Evolutionary conservation across 2,329 filamentous ascomycete genomes (phyloP), one percentile per base, ranked within the genome.

Genomic region (Metarhizium guizhouense): DNA sequence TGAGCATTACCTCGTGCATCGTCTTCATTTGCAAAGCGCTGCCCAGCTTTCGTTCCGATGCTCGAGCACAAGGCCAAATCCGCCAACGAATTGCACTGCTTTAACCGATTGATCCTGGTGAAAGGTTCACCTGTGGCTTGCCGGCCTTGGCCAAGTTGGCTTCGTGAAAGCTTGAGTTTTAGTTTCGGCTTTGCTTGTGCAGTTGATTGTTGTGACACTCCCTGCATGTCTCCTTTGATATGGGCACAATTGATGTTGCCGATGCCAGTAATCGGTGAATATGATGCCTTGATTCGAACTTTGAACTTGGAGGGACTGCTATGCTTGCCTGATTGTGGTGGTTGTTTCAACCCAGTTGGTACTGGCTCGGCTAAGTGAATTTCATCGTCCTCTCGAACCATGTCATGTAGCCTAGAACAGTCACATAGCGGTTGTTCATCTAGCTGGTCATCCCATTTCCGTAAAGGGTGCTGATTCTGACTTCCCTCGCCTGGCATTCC

Each of bases 151-250:
- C 58, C 60, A 25, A 70, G 56, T 20, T 64, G 65, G 51, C 60
- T 66, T 16, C 64, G 66, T 45, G 70, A 69, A 8, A 69, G 55
- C 52, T 67, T 71, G 51, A 72, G 61, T 55, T 65, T 72, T 16
- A 72, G 63, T 52, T 56, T 68, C 25, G 66, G 66, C 45, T 61
- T 66, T 20, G 59, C 52, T 40, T 16, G 54, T n/a, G 42, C 6
- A 10, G n/a, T 43, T 32, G 43, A 5, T 20, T 11, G 14, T 8
- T 47, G 47, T 7, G 34, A 18, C 32, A 10, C 5, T 14, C 45
- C 18, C 8, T 32, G 25, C 16, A 25, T 14, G 5, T 29, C 8
- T 45, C 30, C 13, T 32, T n/a, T 6, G 25, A 32, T 32, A 5
- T 45, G 10, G 16, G 47, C 11, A 11, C 20, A 32, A 40, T 43